A percentile compares a stretch with the other conserved stretches of the same genome.
Conservation (phyloP, 129 eudicot species). For the Saussurea involucrata region DNA sequence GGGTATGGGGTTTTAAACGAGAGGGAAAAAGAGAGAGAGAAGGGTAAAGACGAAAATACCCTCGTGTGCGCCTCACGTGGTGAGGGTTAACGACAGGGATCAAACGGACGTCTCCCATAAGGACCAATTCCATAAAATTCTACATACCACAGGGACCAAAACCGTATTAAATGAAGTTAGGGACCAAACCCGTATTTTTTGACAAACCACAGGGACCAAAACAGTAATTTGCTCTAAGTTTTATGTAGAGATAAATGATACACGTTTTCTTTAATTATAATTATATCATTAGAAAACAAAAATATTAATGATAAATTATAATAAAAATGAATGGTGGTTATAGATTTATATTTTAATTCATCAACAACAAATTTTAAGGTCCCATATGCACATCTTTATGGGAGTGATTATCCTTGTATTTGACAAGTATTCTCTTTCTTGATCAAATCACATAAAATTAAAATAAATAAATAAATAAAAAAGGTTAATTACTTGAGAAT, state of each 20-base stretch:
- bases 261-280: background rate
- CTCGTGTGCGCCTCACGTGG: too few species aligned
- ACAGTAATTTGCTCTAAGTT: background rate
- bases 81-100: too few species aligned
- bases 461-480: background rate
- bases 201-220: too few species aligned
- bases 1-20: too few species aligned
- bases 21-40: too few species aligned
- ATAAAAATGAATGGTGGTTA: background rate
- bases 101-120: too few species aligned
- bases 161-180: too few species aligned
- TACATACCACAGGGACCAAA: too few species aligned
- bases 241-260: background rate
- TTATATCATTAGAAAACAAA: background rate
- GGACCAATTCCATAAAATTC: too few species aligned
- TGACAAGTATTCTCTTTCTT: constrained; percentile 28
- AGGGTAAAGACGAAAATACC: too few species aligned
- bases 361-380: constrained; percentile 12
- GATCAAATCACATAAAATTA: constrained; percentile 21
- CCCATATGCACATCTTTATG: constrained; percentile 19
- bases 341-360: background rate
- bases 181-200: too few species aligned
- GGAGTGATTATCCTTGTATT: constrained; percentile 17
- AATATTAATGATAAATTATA: background rate
- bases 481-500: background rate